Evolutionary conservation across 2,329 filamentous ascomycete genomes (phyloP), one percentile per base, ranked within the genome.

Genomic region (Phyllosticta paracitricarpa): DNA sequence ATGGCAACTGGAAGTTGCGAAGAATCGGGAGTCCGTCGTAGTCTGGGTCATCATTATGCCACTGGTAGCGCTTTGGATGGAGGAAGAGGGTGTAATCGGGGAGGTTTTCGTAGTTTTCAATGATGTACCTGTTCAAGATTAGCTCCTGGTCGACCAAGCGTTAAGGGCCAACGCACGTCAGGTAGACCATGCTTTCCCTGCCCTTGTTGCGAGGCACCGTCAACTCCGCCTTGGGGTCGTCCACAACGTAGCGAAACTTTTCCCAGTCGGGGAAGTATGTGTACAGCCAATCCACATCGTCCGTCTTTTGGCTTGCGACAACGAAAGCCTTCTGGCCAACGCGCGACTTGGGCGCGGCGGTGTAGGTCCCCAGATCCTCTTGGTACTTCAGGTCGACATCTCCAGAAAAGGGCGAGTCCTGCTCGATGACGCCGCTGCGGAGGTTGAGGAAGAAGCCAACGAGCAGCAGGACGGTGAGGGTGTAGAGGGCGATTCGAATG

Each of bases 11-110:
- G 61, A 83, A 76, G 48, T 76, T 75, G 24, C 73, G 72, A 1
- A 83, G 71, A 68, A 81, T 75, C 4, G 75, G 75, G 1, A 79
- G 70, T 8, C 79, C 79, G 63, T 81, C 78, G 64, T 79, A 80
- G 67, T 79, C 79, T 1, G 78, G 77, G 62, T 81, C 78, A 61
- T 81, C 79, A 65, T 81, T 81, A 66, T 82, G 76, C 76, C 76
- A 78, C 66, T 77, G 75, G 64, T 75, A 77, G 30, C 75, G 72
- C 24, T 69, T 72, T 1, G 72, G 71, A 52, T 78, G 76, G 12
- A 78, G 67, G 63, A 78, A 77, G 54, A 77, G 67, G 2, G 71
- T 64, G 48, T 76, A 72, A 30, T 77, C 72, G 2, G 76, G 72
- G 6, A 78, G 71, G 2, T 66, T 64, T 17, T 73, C 69, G 63